Percentiles rank a stretch among this genome's conserved stretches.
Evolutionary conservation across 169 alveolate genomes (phyloP).

Genomic region (Cryptosporidium felis): DNA sequence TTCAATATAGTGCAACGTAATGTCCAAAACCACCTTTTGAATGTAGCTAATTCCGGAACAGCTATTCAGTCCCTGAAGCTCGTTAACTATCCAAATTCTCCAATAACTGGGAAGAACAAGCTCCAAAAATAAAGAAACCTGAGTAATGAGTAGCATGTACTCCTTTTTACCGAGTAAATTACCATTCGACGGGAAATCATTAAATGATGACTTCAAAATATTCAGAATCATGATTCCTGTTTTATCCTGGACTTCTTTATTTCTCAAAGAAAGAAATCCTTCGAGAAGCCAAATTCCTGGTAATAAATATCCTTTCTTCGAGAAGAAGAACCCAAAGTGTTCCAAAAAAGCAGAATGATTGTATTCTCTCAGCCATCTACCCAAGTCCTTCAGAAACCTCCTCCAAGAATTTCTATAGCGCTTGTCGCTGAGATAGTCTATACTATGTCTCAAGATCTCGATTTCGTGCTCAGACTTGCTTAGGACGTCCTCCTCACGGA

Average conservation of each 20-base stretch:
- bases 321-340: neutral
- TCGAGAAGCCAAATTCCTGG: conserved; percentile 18
- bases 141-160: neutral
- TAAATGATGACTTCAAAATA: neutral
- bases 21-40: conserved; percentile 11
- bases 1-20: neutral
- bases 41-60: neutral
- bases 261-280: neutral
- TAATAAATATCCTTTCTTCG: neutral
- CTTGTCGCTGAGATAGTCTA: neutral
- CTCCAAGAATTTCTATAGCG: conserved; percentile 17
- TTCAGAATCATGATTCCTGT: neutral
- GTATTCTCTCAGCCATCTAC: conserved; percentile 13
- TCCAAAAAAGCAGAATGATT: neutral
- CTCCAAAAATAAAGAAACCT: neutral
- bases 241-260: neutral
- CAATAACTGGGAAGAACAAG: neutral
- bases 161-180: neutral
- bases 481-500: neutral
- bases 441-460: neutral
- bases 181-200: neutral
- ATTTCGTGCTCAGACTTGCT: neutral
- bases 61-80: neutral
- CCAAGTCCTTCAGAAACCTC: neutral
- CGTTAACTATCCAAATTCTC: conserved; percentile 4